Evolutionary conservation across 257 asterid genomes (phyloP).

Genomic region (Osmanthus fragrans): DNA sequence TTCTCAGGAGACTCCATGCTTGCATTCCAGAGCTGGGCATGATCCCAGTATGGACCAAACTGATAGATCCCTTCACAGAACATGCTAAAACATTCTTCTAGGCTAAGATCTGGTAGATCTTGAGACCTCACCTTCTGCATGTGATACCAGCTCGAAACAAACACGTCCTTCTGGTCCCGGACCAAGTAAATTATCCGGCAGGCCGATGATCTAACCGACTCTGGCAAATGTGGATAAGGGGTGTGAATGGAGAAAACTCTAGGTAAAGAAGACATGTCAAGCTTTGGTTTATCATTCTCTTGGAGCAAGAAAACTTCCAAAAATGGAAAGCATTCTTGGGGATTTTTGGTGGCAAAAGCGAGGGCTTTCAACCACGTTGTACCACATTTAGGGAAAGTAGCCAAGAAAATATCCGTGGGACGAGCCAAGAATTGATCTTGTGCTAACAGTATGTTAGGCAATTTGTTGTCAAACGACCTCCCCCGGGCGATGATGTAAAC

Average conservation of each 20-base stretch:
- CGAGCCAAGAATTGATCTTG: not conserved
- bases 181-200: not conserved
- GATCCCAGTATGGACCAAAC: conserved; percentile 21
- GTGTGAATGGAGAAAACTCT: not conserved
- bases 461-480: too few relatives aligned
- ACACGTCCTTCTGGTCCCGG: not conserved
- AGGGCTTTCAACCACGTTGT: not conserved
- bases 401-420: not conserved
- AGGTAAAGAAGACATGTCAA: not conserved
- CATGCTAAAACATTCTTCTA: not conserved
- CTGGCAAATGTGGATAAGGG: not conserved
- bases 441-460: not conserved
- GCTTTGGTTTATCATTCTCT: not conserved
- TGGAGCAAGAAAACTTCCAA: not conserved
- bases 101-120: not conserved
- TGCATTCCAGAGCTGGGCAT: not conserved
- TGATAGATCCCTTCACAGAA: not conserved
- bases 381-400: not conserved
- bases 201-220: not conserved
- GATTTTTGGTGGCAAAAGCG: not conserved
- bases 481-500: too few relatives aligned
- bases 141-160: not conserved
- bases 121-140: not conserved
- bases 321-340: not conserved
- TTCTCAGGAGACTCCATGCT: not conserved